Percentiles rank a stretch among this genome's conserved stretches.
These are phyloP conservation scores for Barnettozyma populi DNA, from an alignment of 805 yeast genomes.

Conservation along the genomic window DNA sequence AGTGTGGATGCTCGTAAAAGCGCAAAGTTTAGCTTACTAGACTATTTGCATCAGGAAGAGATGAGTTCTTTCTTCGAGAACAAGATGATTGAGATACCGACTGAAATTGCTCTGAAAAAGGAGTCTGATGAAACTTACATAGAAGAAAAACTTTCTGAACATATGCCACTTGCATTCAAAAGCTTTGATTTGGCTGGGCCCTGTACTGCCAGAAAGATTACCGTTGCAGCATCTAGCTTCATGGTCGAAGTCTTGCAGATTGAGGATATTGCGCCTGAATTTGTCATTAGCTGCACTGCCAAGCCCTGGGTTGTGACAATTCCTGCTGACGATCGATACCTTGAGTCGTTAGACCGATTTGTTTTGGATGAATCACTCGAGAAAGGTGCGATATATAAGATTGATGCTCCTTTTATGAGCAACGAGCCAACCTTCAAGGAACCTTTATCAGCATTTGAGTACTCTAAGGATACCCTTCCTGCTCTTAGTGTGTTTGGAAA, in stretches of 20 bases:
- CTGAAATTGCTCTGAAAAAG: neutral
- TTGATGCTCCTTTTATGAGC: slow-evolving; percentile 17
- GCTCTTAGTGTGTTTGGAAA: neutral
- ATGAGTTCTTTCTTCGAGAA: neutral
- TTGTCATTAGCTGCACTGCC: neutral
- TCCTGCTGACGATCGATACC: neutral
- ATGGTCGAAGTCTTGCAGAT: neutral
- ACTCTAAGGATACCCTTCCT: slow-evolving; percentile 1
- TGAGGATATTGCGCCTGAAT: neutral
- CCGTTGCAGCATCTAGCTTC: neutral
- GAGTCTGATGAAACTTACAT: slow-evolving; percentile 2
- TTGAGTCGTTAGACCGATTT: slow-evolving; percentile 1
- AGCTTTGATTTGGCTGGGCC: neutral
- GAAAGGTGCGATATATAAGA: slow-evolving; percentile 15
- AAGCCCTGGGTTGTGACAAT: neutral
- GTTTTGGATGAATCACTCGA: slow-evolving; percentile 12
- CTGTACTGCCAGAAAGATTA: neutral
- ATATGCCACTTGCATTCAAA: neutral
- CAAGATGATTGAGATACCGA: neutral
- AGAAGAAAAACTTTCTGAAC: slow-evolving; percentile 1
- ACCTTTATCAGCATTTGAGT: slow-evolving; percentile 9
- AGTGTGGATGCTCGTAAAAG: neutral
- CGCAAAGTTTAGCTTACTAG: neutral
- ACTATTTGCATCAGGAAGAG: neutral
- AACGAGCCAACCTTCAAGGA: slow-evolving; percentile 16